Base-by-base conservation (phyloP, 2,329 filamentous ascomycete species). In the Blumeriella jaapii region DNA sequence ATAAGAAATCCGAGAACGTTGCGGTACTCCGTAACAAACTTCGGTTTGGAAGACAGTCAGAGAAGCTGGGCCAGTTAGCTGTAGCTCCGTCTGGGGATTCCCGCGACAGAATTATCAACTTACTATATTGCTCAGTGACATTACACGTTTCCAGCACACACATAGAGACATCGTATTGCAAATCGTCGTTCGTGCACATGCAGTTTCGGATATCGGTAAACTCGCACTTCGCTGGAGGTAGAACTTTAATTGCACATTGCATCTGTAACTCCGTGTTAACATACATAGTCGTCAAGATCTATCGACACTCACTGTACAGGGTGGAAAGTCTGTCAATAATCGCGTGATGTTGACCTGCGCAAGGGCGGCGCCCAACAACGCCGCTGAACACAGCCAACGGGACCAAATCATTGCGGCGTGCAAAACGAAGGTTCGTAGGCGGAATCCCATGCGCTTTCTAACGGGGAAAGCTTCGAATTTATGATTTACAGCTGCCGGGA, bases 71-170 rank as follows among this genome's bases (percentile, higher is more conserved):
- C 9, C 13, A 13, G 8, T 12, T 34, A 6, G 29, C 32, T 6
- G 35, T 5, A 20, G 12, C 16, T 4, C 11, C 4, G 12, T 23
- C 17, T 15, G 10, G 5, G 6, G 5, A 10, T 5, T 1, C 10
- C 23, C n/a, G 12, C 11, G 5, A 11, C 6, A 5, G 19, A 16
- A 2, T 8, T n/a, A 24, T 8, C 12, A 15, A 32, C 35, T 12
- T 44, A 48, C 46, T 24, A 26, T 32, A 19, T 34, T 48, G 46
- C 17, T 45, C 40, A 4, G 25, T 34, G 8, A 34, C 18, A 32
- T 37, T 40, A 34, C 46, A 48, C 15, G 34, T 20, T 10, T n/a
- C 23, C 13, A 42, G n/a, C 4, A 47, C 36, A 23, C 46, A 48
- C 0, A 26, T 19, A 7, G 44, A 36, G 13, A 48, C 29, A 11